A percentile compares a stretch with the other conserved stretches of the same genome.
phyloP scores from a whole-genome alignment of 1,139 yeast genomes.

The Yamadazyma spencermartinsiae region DNA sequence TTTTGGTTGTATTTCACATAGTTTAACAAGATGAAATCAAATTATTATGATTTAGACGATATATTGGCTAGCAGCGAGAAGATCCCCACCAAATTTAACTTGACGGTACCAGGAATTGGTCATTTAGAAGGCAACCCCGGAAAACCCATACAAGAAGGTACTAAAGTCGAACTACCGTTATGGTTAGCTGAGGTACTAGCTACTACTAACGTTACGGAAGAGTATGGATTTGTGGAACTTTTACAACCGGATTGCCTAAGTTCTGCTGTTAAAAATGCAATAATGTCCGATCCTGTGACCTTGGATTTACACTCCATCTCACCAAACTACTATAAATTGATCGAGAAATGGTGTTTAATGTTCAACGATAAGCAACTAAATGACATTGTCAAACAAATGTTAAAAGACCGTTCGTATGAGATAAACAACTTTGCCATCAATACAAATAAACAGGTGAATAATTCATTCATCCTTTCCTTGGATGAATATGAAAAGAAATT shows the following conservation, averaged over 20 bases:
- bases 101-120: slow-evolving; percentile 82
- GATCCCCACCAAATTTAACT: slow-evolving; percentile 76
- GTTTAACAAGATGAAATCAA: slow-evolving; percentile 13
- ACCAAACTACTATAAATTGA: slow-evolving; percentile 66
- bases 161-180: slow-evolving; percentile 77
- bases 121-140: slow-evolving; percentile 85
- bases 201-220: slow-evolving; percentile 41
- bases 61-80: slow-evolving; percentile 73
- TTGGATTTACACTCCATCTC: slow-evolving; percentile 70
- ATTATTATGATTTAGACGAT: slow-evolving; percentile 83
- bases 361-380: slow-evolving; percentile 67
- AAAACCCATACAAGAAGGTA: slow-evolving; percentile 57
- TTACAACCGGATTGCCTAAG: slow-evolving; percentile 68
- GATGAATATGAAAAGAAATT: slow-evolving; percentile 75
- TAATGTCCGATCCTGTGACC: slow-evolving; percentile 68
- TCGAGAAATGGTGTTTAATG: slow-evolving; percentile 72
- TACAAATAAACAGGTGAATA: slow-evolving; percentile 41
- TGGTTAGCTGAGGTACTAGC: slow-evolving; percentile 90
- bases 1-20: no score
- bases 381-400: slow-evolving; percentile 51
- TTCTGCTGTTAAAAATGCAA: slow-evolving; percentile 70
- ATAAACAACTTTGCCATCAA: slow-evolving; percentile 72
- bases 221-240: slow-evolving; percentile 63
- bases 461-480: slow-evolving; percentile 59
- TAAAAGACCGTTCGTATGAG: slow-evolving; percentile 65